phyloP scores from a whole-genome alignment of 192 early-diverging fungal genomes.

The Coemansia sp. region DNA sequence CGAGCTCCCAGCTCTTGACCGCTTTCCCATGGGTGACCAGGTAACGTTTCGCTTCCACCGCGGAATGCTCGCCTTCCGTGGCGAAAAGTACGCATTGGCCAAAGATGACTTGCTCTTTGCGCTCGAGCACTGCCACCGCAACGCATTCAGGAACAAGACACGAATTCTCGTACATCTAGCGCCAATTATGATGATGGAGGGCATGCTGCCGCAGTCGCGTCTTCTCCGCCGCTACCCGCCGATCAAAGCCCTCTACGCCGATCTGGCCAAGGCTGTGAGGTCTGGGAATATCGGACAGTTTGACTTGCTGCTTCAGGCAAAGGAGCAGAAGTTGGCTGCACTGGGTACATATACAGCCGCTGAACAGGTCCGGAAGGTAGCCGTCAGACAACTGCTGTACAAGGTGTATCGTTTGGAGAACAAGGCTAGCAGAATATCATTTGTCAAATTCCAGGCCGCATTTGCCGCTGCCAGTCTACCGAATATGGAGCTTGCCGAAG shows the following conservation, averaged over 20 bases:
- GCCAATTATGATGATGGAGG: constrained; percentile 75
- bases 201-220: constrained; percentile 63
- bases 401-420: constrained; percentile 68
- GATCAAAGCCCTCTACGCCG: constrained; percentile 62
- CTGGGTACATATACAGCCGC: constrained; percentile 81
- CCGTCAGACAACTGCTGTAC: constrained; percentile 73
- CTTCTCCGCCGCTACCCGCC: constrained; percentile 66
- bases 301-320: constrained; percentile 61
- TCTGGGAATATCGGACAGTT: constrained; percentile 75
- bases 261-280: constrained; percentile 66
- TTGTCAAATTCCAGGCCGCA: constrained; percentile 65
- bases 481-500: constrained; percentile 64
- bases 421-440: constrained; percentile 59
- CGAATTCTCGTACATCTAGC: constrained; percentile 81
- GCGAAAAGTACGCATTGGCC: constrained; percentile 74
- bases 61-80: constrained; percentile 83
- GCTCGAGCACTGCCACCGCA: constrained; percentile 47
- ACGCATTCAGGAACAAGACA: constrained; percentile 53
- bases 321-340: constrained; percentile 62
- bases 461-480: constrained; percentile 59
- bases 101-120: constrained; percentile 54
- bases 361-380: constrained; percentile 73
- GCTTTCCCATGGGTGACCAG: constrained; percentile 83
- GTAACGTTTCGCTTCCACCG: constrained; percentile 86
- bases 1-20: constrained; percentile 73